Conservation (phyloP, 1,284 basidiomycete species). For the Ustilago curta region DNA sequence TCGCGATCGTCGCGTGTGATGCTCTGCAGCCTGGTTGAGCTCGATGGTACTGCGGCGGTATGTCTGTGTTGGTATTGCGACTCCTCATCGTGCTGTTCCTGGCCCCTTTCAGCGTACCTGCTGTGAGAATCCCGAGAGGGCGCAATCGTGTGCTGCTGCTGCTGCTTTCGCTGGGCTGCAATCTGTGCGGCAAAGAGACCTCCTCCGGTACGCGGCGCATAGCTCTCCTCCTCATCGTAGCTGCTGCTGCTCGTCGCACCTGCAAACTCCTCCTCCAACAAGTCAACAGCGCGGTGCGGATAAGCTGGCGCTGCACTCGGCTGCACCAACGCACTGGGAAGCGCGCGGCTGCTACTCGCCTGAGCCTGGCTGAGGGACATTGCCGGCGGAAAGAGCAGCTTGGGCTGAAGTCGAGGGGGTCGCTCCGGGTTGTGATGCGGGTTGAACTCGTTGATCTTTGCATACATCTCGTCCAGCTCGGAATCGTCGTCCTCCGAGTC, state of each 20-base stretch:
- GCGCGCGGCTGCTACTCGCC: background rate
- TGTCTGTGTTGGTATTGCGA: background rate
- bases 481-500: constrained; percentile 53
- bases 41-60: constrained; percentile 7
- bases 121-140: background rate
- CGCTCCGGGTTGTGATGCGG: constrained; percentile 31
- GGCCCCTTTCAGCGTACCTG: background rate
- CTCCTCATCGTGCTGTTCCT: background rate
- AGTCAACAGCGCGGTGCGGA: constrained; percentile 9
- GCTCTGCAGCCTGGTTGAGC: constrained; percentile 20
- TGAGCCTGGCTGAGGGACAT: constrained; percentile 2
- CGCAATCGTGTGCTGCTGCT: background rate
- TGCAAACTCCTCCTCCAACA: constrained; percentile 21
- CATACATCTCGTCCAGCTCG: constrained; percentile 18
- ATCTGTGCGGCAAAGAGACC: constrained; percentile 40
- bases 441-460: constrained; percentile 32
- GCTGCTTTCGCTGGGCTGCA: constrained; percentile 19
- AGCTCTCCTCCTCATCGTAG: constrained; percentile 8
- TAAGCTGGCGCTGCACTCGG: background rate
- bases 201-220: constrained; percentile 15
- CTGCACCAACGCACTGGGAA: background rate
- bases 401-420: constrained; percentile 43
- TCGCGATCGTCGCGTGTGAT: constrained; percentile 3
- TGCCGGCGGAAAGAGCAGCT: constrained; percentile 40
- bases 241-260: constrained; percentile 12